phyloP scores from a whole-genome alignment of 805 yeast genomes.

The Scheffersomyces amazonensis region DNA sequence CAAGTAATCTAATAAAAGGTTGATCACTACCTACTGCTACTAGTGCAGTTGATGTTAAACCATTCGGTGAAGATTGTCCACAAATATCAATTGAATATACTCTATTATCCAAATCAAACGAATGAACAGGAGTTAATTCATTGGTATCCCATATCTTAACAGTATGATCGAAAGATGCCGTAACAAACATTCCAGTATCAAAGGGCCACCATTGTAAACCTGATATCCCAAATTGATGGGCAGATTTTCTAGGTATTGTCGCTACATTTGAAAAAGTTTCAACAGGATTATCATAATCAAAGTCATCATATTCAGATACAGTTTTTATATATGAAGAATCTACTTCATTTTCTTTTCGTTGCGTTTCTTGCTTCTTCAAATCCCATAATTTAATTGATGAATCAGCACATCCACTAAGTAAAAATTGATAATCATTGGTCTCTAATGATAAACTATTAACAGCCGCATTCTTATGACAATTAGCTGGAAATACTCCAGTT shows the following conservation, averaged over 20 bases:
- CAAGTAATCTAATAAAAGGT: constrained; percentile 66
- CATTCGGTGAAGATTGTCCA: constrained; percentile 15
- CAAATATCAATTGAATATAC: constrained; percentile 65
- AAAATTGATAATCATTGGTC: constrained; percentile 35
- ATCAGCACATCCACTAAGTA: constrained; percentile 75
- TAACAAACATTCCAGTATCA: constrained; percentile 82
- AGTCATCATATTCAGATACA: constrained; percentile 16
- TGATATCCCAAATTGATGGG: constrained; percentile 73
- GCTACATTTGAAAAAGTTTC: constrained; percentile 24
- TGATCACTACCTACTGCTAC: constrained; percentile 73
- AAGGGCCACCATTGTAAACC: constrained; percentile 82
- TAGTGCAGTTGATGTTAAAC: constrained; percentile 40
- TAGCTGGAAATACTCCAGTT: constrained; percentile 33
- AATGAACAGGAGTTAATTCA: constrained; percentile 60
- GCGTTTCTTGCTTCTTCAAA: constrained; percentile 16
- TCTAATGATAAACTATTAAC: constrained; percentile 64
- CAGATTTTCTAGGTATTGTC: constrained; percentile 34
- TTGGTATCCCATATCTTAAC: constrained; percentile 82
- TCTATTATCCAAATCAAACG: constrained; percentile 58
- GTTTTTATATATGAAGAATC: constrained; percentile 8
- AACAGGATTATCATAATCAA: constrained; percentile 32
- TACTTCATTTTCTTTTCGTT: constrained; percentile 11
- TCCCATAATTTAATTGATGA: constrained; percentile 70
- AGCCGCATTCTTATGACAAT: constrained; percentile 48
- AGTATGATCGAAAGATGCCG: constrained; percentile 75